A percentile compares a stretch with the other conserved stretches of the same genome.
phyloP scores from a whole-genome alignment of 805 yeast genomes.

The Yarrowia osloensis region DNA sequence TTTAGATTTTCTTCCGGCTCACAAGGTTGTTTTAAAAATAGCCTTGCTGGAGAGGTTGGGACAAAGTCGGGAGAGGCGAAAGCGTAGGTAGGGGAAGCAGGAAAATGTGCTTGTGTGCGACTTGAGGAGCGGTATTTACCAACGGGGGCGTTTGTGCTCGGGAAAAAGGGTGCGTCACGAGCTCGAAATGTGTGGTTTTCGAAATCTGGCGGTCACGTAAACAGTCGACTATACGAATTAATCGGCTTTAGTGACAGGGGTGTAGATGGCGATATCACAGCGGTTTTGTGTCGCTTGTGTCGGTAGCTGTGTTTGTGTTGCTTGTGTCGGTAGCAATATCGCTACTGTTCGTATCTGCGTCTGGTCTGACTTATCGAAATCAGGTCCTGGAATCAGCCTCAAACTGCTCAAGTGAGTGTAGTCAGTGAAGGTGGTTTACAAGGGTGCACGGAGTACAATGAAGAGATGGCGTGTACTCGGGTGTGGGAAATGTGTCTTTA shows the following conservation, averaged over 20 bases:
- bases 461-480: not conserved
- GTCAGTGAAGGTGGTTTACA: too few relatives aligned
- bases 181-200: too few relatives aligned
- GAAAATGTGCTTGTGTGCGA: not conserved
- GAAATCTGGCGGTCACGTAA: not conserved
- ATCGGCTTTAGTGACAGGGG: too few relatives aligned
- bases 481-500: not conserved
- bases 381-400: too few relatives aligned
- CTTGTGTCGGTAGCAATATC: not conserved
- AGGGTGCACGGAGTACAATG: not conserved
- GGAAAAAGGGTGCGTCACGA: too few relatives aligned
- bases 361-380: too few relatives aligned
- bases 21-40: conserved; percentile 19
- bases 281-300: not conserved
- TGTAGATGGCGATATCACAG: too few relatives aligned
- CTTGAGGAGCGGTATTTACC: not conserved
- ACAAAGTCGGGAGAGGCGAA: not conserved
- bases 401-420: not conserved
- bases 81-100: not conserved
- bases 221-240: not conserved
- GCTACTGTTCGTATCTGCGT: too few relatives aligned
- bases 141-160: not conserved
- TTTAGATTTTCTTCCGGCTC: conserved; percentile 2
- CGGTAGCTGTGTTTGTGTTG: not conserved
- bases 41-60: not conserved